Conservation (phyloP, 352 stramenopile genomes). For the Phytophthora palmivora region DNA sequence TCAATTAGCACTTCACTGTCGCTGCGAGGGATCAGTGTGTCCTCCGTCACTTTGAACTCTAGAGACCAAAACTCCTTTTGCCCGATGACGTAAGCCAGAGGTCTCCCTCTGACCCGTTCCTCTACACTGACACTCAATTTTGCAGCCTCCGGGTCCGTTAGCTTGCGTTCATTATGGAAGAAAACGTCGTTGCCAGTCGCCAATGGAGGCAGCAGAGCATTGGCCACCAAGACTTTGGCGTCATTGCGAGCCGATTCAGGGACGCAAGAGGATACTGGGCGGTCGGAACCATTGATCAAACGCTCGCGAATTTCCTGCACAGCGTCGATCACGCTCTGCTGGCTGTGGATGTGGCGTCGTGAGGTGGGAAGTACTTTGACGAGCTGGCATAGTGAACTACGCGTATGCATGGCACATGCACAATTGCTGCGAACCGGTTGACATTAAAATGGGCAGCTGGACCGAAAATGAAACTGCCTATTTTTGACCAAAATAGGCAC, state of each 20-base stretch:
- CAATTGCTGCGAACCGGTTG: too few species aligned
- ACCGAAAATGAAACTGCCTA: too few species aligned
- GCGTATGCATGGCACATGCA: too few species aligned
- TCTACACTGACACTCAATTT: conserved; percentile 28
- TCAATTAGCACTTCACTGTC: conserved; percentile 87
- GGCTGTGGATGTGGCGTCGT: conserved; percentile 21
- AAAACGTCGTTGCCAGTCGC: conserved; percentile 60
- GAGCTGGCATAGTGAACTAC: too few species aligned
- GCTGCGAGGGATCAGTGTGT: conserved; percentile 82
- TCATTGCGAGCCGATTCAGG: conserved; percentile 33
- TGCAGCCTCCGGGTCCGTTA: conserved; percentile 45
- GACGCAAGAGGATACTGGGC: conserved; percentile 1
- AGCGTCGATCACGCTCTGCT: conserved; percentile 25
- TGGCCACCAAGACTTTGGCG: conserved; percentile 64
- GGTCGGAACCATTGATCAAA: conserved; percentile 8
- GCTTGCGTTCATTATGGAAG: conserved; percentile 53
- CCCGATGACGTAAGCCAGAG: conserved; percentile 74
- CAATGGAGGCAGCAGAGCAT: conserved; percentile 51
- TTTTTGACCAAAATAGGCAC: too few species aligned
- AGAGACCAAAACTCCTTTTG: conserved; percentile 84
- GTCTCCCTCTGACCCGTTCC: conserved; percentile 52
- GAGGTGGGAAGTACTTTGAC: conserved; percentile 1
- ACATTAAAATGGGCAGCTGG: too few species aligned
- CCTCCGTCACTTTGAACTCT: conserved; percentile 52
- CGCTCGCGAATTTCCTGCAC: conserved; percentile 35